Conservation (phyloP, 2,329 filamentous ascomycete species). For the Trichoderma oligosporum region DNA sequence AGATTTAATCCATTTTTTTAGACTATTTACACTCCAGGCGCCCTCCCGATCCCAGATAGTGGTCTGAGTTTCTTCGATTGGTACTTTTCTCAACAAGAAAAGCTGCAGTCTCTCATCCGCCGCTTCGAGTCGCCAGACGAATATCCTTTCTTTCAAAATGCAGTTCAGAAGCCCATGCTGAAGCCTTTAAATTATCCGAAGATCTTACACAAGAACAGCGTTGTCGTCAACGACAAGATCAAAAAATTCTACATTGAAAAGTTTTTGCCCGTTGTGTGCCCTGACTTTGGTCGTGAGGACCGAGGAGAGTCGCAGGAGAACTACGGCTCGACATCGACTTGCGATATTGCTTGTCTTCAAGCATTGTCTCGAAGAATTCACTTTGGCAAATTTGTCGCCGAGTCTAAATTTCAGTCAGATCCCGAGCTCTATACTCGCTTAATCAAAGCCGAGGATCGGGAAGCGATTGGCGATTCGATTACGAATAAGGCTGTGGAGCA, state of each 20-base stretch:
- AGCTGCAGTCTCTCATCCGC: slow-evolving; percentile 84
- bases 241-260: slow-evolving; percentile 78
- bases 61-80: slow-evolving; percentile 86
- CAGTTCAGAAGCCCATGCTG: slow-evolving; percentile 76
- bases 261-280: slow-evolving; percentile 80
- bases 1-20: slow-evolving; percentile 25
- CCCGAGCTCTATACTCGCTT: slow-evolving; percentile 73
- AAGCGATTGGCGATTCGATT: slow-evolving; percentile 83
- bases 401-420: slow-evolving; percentile 87
- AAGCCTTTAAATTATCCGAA: slow-evolving; percentile 81
- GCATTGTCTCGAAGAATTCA: slow-evolving; percentile 87
- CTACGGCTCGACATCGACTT: slow-evolving; percentile 88
- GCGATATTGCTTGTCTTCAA: slow-evolving; percentile 86
- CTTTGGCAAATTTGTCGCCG: slow-evolving; percentile 97
- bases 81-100: slow-evolving; percentile 86
- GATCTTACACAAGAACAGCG: slow-evolving; percentile 82
- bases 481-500: slow-evolving; percentile 85
- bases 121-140: slow-evolving; percentile 96
- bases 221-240: slow-evolving; percentile 86
- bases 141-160: slow-evolving; percentile 90
- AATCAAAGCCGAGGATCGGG: slow-evolving; percentile 75
- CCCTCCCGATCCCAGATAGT: slow-evolving; percentile 71
- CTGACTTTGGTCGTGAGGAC: slow-evolving; percentile 71
- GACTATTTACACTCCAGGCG: slow-evolving; percentile 78
- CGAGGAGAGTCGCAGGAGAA: slow-evolving; percentile 86